Base-by-base conservation (phyloP, 352 stramenopile genomes). In the Phytophthora rubi region DNA sequence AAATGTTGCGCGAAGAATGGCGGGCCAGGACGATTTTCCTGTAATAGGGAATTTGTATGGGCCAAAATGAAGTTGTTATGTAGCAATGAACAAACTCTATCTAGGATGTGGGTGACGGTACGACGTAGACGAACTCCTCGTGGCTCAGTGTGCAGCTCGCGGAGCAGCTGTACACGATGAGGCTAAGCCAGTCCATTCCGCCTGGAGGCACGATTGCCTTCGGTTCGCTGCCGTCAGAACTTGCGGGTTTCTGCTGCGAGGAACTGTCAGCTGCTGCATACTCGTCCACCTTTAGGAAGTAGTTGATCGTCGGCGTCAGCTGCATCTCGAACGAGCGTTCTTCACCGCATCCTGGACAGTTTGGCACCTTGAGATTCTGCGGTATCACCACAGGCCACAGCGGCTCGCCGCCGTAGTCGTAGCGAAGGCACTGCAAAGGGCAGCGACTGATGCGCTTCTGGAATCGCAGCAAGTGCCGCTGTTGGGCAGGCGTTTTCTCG, bases 221-320 rank as follows among this genome's bases (percentile, higher is more conserved):
- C 12, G 55, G 42, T 59, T 45, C 28, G 16, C 39, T 30, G 18
- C 26, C 21, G 5, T 53, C 54, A 3, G 42, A 26, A 21, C 39
- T 51, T 10, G 55, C 7, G 9, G 35, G 26, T 8, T 59, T 53
- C n/a, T 69, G 32, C 8, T 65, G 62, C 62, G 49, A 52, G 37
- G 70, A 18, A 49, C 47, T 16, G 18, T 64, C 52, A 8, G 47
- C 53, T 55, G 60, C 53, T 8, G 81, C 81, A 33, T 80, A 87
- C 53, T 91, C 70, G 65, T 96, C 88, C 28, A 96, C 88, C 54
- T 92, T 89, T 30, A 96, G 76, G 47, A 96, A 93, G 56, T 96
- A 96, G 61, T 91, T 92, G 56, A 94, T 90, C 3, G 86, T 92
- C 30, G 88, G 88, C n/a, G 83, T 88, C 49, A 96, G 74, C 62